Evolutionary conservation across 306 rosid genomes (phyloP), one percentile per base, ranked within the genome.

Genomic region (Gillenia trifoliata): DNA sequence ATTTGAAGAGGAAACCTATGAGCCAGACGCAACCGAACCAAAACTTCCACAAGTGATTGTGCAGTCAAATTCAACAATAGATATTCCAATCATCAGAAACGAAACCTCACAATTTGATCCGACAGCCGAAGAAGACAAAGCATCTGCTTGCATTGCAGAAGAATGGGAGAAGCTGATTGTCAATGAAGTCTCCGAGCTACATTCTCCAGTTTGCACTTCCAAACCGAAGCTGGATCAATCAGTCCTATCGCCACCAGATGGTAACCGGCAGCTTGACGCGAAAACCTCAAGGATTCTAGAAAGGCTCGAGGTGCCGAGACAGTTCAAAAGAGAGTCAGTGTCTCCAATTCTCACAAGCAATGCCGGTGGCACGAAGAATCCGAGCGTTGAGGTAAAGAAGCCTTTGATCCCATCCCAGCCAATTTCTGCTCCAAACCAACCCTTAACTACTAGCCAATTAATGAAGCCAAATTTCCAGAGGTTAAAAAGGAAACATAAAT

Each of bases 281-380:
- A 87, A 87, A 75, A 91, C 97, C 11, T 84, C 91, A 38, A 87
- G 89, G 86, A 91, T 91, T 87, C 71, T 91, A 77, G 94, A 89
- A 92, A 91, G 92, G 60, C 82, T 91, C 70, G 97, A 91, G 88
- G 87, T 78, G 73, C 97, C 92, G 50, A 91, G 85, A 81, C 88
- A 85, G 75, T 67, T 84, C 57, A 89, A 72, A 78, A 77, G 79
- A 83, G 76, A 70, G 52, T 59, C 54, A 56, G 54, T 71, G 23
- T 82, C 87, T 70, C 86, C 93, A 40, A 45, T 74, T 66, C 66
- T 50, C 47, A 65, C 71, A 17, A 81, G 38, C 84, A 79, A 56
- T 83, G 41, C 41, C 41, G 82, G 85, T 73, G 57, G 72, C 78
- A 40, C 10, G 75, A 40, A 16, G 38, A 70, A 78, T 64, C 43